Conservation (phyloP, 2,329 filamentous ascomycete species). For the Fusarium citri region DNA sequence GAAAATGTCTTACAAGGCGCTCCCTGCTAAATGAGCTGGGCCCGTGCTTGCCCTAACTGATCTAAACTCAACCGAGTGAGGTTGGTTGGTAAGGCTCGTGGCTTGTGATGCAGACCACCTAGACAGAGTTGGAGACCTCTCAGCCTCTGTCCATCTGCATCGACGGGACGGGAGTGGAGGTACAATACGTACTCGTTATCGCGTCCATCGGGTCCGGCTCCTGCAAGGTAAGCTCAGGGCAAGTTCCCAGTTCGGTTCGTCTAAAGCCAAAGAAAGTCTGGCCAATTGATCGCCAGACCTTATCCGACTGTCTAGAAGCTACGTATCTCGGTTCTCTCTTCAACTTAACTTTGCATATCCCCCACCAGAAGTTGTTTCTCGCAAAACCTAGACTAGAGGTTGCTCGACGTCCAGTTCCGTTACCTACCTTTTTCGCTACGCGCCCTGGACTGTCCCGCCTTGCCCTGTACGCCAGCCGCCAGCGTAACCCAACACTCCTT, state of each 20-base stretch:
- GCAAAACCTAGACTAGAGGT: conserved; percentile 1
- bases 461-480: conserved; percentile 20
- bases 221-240: conserved; percentile 8
- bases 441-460: background rate
- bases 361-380: conserved; percentile 10
- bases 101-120: conserved; percentile 9
- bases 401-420: background rate
- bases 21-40: conserved; percentile 37
- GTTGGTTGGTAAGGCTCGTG: conserved; percentile 34
- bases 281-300: conserved; percentile 22
- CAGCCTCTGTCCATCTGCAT: background rate
- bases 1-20: conserved; percentile 26
- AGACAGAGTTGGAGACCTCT: conserved; percentile 20
- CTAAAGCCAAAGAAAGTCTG: conserved; percentile 20
- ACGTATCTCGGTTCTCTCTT: conserved; percentile 14
- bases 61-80: conserved; percentile 20
- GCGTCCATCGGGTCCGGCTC: conserved; percentile 3
- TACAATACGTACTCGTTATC: conserved; percentile 37
- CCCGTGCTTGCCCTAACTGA: conserved; percentile 41
- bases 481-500: conserved; percentile 30
- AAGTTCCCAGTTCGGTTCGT: conserved; percentile 15
- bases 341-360: conserved; percentile 22
- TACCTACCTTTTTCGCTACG: conserved; percentile 11
- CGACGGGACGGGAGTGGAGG: conserved; percentile 21
- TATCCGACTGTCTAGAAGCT: conserved; percentile 28